Conservation (phyloP, 2,329 filamentous ascomycete species). For the Epichloe baconii region DNA sequence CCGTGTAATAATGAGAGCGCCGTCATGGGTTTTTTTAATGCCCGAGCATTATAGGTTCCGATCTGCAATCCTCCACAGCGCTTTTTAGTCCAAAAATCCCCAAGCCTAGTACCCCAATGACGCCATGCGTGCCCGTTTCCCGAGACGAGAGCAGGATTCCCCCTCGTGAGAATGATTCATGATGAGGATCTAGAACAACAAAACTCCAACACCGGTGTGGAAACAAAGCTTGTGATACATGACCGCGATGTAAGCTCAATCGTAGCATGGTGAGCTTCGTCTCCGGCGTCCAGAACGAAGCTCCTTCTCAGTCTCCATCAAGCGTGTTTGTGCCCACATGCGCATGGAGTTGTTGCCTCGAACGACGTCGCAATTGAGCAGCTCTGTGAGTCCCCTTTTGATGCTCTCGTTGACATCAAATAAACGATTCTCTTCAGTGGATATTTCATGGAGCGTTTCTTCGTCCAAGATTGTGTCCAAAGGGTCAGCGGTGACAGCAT, state of each 20-base stretch:
- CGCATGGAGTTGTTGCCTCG: constrained; percentile 37
- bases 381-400: constrained; percentile 47
- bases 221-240: neutral
- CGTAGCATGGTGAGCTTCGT: constrained; percentile 25
- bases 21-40: neutral
- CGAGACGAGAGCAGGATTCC: neutral
- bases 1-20: neutral
- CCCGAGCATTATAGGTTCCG: neutral
- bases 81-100: neutral
- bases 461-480: constrained; percentile 34
- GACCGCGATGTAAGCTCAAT: constrained; percentile 6
- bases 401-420: constrained; percentile 46
- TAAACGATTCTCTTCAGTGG: constrained; percentile 38
- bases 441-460: constrained; percentile 34
- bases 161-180: neutral
- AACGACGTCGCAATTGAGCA: constrained; percentile 46
- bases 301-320: constrained; percentile 49
- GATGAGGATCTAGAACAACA: neutral
- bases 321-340: constrained; percentile 43
- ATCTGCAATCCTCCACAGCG: neutral
- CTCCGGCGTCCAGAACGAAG: constrained; percentile 38
- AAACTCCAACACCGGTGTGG: neutral
- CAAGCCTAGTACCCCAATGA: neutral
- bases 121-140: neutral
- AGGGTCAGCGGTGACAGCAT: constrained; percentile 13